phyloP scores from a whole-genome alignment of 805 yeast species.

The Blastobotrys attinorum region DNA sequence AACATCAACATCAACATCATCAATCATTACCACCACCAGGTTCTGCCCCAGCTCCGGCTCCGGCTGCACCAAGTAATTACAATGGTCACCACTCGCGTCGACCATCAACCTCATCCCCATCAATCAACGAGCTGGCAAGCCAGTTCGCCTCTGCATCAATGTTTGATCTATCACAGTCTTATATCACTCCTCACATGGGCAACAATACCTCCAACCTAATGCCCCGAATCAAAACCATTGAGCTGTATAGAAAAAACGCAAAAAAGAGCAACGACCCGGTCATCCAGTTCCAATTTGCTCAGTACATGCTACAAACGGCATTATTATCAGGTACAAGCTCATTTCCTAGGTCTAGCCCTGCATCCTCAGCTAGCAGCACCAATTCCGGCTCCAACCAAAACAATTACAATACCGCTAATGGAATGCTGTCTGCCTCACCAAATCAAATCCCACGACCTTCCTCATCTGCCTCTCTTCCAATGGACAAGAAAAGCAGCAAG shows the following conservation, averaged over 20 bases:
- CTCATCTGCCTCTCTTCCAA: neutral
- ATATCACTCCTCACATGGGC: constrained; percentile 20
- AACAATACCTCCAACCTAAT: constrained; percentile 33
- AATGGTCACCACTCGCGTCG: constrained; percentile 5
- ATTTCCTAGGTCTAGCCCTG: neutral
- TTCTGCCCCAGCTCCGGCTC: too few species aligned
- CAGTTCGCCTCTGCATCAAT: constrained; percentile 19
- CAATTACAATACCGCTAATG: neutral
- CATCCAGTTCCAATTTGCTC: constrained; percentile 85
- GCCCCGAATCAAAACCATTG: constrained; percentile 77
- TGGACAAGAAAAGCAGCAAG: neutral
- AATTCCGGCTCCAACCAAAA: constrained; percentile 1
- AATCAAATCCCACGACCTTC: constrained; percentile 1
- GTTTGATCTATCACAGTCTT: constrained; percentile 23
- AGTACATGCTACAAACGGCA: constrained; percentile 81
- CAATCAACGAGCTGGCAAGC: constrained; percentile 12
- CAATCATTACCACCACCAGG: too few species aligned
- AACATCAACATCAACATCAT: too few species aligned
- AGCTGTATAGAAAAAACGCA: constrained; percentile 79
- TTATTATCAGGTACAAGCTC: constrained; percentile 29
- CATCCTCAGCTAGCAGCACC: constrained; percentile 7
- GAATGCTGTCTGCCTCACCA: too few species aligned
- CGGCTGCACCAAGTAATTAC: too few species aligned
- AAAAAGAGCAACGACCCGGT: constrained; percentile 77
- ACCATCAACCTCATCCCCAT: constrained; percentile 12